These are phyloP conservation scores for Mucor irregularis DNA, from an alignment of 371 early-diverging fungal species.

Conservation along the genomic window DNA sequence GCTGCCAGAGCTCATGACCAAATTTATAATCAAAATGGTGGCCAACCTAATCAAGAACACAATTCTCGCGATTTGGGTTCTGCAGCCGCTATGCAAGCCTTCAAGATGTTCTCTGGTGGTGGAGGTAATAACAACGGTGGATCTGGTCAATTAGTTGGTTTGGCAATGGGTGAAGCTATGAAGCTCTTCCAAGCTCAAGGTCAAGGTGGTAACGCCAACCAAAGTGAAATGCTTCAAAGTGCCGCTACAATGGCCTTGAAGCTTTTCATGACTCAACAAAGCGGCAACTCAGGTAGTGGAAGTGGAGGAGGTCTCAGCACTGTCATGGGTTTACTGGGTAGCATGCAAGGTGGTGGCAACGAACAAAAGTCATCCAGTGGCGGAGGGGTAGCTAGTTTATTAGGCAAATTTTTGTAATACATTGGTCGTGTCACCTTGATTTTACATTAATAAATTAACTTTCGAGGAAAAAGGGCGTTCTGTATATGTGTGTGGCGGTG, in stretches of 20 bases:
- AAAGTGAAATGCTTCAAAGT: slow-evolving; percentile 29
- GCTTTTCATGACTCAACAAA: slow-evolving; percentile 23
- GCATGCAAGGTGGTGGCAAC: slow-evolving; percentile 14
- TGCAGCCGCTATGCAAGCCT: slow-evolving; percentile 53
- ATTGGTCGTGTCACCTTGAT: too few species aligned
- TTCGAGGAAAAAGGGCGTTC: too few species aligned
- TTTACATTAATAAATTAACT: too few species aligned
- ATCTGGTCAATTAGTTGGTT: slow-evolving; percentile 36
- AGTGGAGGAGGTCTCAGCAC: slow-evolving; percentile 16
- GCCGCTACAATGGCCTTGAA: slow-evolving; percentile 38
- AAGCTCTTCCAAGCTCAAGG: slow-evolving; percentile 42
- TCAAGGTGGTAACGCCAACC: slow-evolving; percentile 16
- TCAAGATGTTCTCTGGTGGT: slow-evolving; percentile 46
- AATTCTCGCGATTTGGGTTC: slow-evolving; percentile 46
- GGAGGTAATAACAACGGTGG: slow-evolving; percentile 27
- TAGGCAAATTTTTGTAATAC: slow-evolving; percentile 27
- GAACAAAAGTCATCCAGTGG: slow-evolving; percentile 19
- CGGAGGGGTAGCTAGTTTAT: slow-evolving; percentile 21
- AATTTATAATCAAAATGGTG: slow-evolving; percentile 36
- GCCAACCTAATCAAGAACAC: slow-evolving; percentile 18
- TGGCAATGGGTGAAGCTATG: slow-evolving; percentile 56
- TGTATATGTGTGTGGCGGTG: too few species aligned
- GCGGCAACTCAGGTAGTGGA: neutral
- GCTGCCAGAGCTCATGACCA: slow-evolving; percentile 36
- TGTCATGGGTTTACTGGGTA: slow-evolving; percentile 24